Percentiles rank a stretch among this genome's conserved stretches.
Evolutionary conservation across 75 land plant species (phyloP).

Genomic region (Cunninghamia lanceolata): DNA sequence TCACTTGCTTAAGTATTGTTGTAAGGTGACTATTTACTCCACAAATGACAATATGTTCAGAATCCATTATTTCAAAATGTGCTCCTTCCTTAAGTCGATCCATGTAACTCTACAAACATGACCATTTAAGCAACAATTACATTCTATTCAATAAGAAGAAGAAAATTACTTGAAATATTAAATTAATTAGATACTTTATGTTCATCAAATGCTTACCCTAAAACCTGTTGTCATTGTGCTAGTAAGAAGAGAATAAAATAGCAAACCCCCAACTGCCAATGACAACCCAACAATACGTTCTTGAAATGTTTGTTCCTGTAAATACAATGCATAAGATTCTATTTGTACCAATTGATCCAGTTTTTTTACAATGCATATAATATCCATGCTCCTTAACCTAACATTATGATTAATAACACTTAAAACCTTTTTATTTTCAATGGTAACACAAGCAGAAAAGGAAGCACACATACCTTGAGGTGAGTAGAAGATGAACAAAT

Average conservation of each 20-base stretch:
- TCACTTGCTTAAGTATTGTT: slow-evolving; percentile 80
- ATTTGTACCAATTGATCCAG: neutral
- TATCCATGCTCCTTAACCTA: neutral
- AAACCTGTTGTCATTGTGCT: slow-evolving; percentile 92
- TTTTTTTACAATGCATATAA: neutral
- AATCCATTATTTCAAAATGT: slow-evolving; percentile 79
- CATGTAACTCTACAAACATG: slow-evolving; percentile 65
- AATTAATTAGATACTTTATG: neutral
- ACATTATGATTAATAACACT: neutral
- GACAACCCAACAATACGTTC: slow-evolving; percentile 73
- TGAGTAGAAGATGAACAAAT: slow-evolving; percentile 83
- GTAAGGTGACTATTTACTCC: slow-evolving; percentile 81
- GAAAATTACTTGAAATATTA: neutral
- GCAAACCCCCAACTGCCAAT: slow-evolving; percentile 83
- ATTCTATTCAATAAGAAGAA: neutral
- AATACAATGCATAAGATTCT: neutral
- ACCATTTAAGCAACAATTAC: slow-evolving; percentile 1
- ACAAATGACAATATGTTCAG: slow-evolving; percentile 83
- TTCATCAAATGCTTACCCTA: slow-evolving; percentile 43
- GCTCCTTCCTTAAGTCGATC: slow-evolving; percentile 85
- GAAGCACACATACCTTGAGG: slow-evolving; percentile 41
- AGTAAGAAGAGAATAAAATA: slow-evolving; percentile 80
- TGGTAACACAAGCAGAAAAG: slow-evolving; percentile 12
- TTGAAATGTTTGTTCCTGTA: slow-evolving; percentile 70
- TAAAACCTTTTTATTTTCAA: neutral